Evolutionary conservation across 768 basidiomycete species (phyloP), one percentile per base, ranked within the genome.

Genomic region (Serendipita vermifera): DNA sequence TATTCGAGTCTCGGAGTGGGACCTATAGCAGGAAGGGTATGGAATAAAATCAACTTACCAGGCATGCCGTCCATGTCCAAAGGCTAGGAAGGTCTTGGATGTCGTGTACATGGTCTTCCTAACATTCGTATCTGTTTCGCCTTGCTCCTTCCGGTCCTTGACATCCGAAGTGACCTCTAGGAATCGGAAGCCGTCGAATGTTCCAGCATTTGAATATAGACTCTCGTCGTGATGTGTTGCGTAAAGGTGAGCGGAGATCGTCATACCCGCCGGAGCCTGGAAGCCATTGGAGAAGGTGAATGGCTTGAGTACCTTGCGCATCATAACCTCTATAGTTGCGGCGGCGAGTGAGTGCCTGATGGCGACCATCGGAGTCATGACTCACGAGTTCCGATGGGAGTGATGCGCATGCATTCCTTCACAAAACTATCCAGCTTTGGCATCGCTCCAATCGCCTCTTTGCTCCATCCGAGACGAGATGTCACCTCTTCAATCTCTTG

Each of bases 131-230:
- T 62, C 29, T 51, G 9, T 31, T 15, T 51, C 36, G 57, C 59
- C 62, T 7, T 41, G 7, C 33, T 56, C 60, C 15, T 72, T 66
- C 43, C 66, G 60, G 59, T 71, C 64, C 17, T 38, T 62, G 0
- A 69, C 65, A n/a, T n/a, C n/a, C n/a, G n/a, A n/a, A n/a, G 36
- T 61, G 59, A 71, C 65, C 14, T 69, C 62, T 0, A 69, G 65
- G 61, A 77, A 80, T 2, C 79, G 75, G 64, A 76, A 77, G 0
- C 73, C 73, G 36, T 78, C 70, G 32, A 81, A 51, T 22, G 41
- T 11, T 15, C 40, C 31, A 3, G 55, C 26, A 17, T 59, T 46
- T 15, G n/a, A 17, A 17, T 59, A 59, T 15, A 41, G 29, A 15
- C 46, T 22, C 14, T 59, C 39, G 33, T 59, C 55, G 2, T n/a